Percentiles rank a stretch among this genome's conserved stretches.
phyloP scores from a whole-genome alignment of 345 rosid genomes.

The Populus davidiana region DNA sequence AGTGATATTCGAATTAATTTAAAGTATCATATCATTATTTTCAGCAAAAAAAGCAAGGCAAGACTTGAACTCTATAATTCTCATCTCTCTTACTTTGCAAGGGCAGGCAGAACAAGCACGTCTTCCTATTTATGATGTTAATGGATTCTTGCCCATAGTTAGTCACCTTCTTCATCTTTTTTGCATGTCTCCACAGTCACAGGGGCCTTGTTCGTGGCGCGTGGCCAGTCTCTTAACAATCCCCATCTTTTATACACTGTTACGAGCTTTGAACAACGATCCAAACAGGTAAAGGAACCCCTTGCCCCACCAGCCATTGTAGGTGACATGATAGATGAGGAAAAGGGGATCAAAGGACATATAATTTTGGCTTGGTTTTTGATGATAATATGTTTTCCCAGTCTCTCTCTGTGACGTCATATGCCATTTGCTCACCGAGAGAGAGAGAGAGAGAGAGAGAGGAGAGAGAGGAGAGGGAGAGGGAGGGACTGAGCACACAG shows the following conservation, averaged over 20 bases:
- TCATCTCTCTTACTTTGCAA: no score
- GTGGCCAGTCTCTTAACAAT: background rate
- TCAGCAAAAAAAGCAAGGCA: no score
- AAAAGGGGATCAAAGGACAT: slow-evolving; percentile 21
- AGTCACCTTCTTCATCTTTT: background rate
- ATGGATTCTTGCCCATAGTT: background rate
- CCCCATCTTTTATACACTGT: background rate
- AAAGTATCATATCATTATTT: no score
- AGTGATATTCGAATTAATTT: no score
- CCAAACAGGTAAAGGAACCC: background rate
- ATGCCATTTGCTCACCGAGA: slow-evolving; percentile 1
- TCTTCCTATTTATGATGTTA: background rate
- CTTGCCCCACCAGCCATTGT: slow-evolving; percentile 15
- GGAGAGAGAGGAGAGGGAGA: background rate
- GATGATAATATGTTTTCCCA: slow-evolving; percentile 2
- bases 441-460: background rate
- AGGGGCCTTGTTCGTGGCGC: background rate
- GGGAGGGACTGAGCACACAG: background rate
- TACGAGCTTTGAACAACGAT: background rate
- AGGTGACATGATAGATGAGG: slow-evolving; percentile 36
- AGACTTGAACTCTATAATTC: no score
- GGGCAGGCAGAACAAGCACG: no score
- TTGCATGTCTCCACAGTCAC: background rate
- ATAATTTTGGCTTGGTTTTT: slow-evolving; percentile 11
- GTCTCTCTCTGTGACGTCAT: slow-evolving; percentile 17